phyloP scores from a whole-genome alignment of 768 basidiomycete species.

The Gautieria morchelliformis region DNA sequence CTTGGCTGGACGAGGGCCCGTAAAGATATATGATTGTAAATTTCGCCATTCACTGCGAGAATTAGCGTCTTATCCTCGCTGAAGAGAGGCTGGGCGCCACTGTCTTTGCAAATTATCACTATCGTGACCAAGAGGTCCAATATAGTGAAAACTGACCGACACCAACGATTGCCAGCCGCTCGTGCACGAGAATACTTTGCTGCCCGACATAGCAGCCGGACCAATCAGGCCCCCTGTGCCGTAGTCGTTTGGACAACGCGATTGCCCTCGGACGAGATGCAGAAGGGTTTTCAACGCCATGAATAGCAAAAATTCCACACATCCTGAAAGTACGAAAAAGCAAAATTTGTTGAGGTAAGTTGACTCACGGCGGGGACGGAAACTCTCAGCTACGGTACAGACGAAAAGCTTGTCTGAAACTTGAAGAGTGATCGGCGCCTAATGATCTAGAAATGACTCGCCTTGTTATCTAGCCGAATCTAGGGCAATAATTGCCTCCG shows the following conservation, averaged over 20 bases:
- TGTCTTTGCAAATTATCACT: constrained; percentile 43
- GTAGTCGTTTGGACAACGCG: constrained; percentile 78
- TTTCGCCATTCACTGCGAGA: constrained; percentile 96
- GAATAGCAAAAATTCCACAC: constrained; percentile 89
- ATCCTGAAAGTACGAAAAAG: constrained; percentile 32
- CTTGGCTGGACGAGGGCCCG: constrained; percentile 53
- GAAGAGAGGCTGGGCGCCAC: constrained; percentile 89
- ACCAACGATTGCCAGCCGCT: constrained; percentile 95
- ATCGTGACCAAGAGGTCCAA: not conserved
- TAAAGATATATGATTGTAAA: constrained; percentile 91
- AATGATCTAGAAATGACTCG: constrained; percentile 7
- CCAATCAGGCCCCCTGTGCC: constrained; percentile 98
- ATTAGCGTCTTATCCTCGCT: constrained; percentile 77
- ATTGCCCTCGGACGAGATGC: constrained; percentile 65
- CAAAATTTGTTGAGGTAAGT: too few species aligned
- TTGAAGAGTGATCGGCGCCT: not conserved
- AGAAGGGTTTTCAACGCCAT: constrained; percentile 65
- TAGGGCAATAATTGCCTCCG: too few species aligned
- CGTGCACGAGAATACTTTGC: constrained; percentile 79
- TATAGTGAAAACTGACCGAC: constrained; percentile 55
- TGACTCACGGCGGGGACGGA: too few species aligned
- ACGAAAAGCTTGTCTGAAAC: too few species aligned
- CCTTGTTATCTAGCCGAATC: too few species aligned
- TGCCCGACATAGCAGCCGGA: constrained; percentile 88
- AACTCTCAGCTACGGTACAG: too few species aligned